Conservation (phyloP, 805 yeast species). For the Cyberlindnera maritima region DNA sequence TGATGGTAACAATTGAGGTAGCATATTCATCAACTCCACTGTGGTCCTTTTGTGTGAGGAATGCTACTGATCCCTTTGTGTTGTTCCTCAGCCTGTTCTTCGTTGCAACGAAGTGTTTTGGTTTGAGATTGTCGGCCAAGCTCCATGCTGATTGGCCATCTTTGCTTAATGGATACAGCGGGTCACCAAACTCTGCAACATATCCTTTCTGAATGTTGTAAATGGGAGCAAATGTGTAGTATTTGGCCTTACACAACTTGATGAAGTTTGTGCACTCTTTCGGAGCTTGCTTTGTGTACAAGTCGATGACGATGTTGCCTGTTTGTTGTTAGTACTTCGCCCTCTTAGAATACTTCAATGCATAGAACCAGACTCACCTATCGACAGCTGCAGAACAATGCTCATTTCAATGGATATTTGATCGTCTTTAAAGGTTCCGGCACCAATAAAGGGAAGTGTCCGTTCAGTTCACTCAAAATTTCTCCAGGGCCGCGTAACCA, state of each 20-base stretch:
- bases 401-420: conserved; percentile 30
- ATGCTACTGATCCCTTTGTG: conserved; percentile 35
- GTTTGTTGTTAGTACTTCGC: conserved; percentile 13
- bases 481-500: neutral
- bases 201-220: conserved; percentile 39
- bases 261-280: conserved; percentile 45
- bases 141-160: conserved; percentile 35
- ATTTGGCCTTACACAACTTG: conserved; percentile 50
- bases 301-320: conserved; percentile 53
- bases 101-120: conserved; percentile 18
- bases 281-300: conserved; percentile 35
- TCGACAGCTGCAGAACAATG: conserved; percentile 39
- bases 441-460: too few species aligned
- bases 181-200: conserved; percentile 46
- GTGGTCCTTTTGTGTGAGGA: conserved; percentile 17
- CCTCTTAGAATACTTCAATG: too few species aligned
- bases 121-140: conserved; percentile 18
- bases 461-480: neutral
- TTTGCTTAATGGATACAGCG: conserved; percentile 38
- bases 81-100: conserved; percentile 28
- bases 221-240: conserved; percentile 52
- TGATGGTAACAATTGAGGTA: conserved; percentile 37
- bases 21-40: conserved; percentile 17
- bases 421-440: too few species aligned
- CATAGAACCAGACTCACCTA: conserved; percentile 26